These are phyloP conservation scores for Fusarium liriodendri DNA, from an alignment of 2,329 filamentous ascomycete genomes.

Conservation along the genomic window DNA sequence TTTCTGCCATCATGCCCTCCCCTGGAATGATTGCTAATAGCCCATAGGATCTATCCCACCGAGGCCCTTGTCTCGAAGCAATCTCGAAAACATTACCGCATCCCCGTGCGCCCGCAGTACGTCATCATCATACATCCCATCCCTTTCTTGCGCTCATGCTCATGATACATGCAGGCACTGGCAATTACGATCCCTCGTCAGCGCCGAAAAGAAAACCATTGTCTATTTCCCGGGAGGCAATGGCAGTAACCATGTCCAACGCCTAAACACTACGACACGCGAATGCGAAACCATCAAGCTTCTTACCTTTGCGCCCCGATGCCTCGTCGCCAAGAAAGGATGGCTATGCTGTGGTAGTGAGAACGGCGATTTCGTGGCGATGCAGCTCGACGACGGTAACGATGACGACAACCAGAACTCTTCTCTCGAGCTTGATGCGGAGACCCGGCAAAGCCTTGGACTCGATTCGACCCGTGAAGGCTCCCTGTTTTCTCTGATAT, in stretches of 20 bases:
- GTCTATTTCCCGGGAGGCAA: constrained; percentile 87
- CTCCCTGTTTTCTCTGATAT: constrained; percentile 50
- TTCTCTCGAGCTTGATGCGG: constrained; percentile 47
- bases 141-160: constrained; percentile 12
- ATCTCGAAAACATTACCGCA: constrained; percentile 74
- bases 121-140: constrained; percentile 48
- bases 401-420: constrained; percentile 43
- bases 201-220: constrained; percentile 78
- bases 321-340: constrained; percentile 85
- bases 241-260: constrained; percentile 73
- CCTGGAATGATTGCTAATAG: constrained; percentile 14
- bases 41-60: constrained; percentile 71
- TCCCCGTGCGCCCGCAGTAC: constrained; percentile 74
- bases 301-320: constrained; percentile 81
- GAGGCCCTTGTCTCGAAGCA: constrained; percentile 71
- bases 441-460: constrained; percentile 47
- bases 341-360: constrained; percentile 94
- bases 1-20: constrained; percentile 25
- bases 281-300: constrained; percentile 80
- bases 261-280: constrained; percentile 74
- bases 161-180: constrained; percentile 70
- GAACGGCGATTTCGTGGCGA: constrained; percentile 85
- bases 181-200: constrained; percentile 91
- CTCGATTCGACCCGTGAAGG: constrained; percentile 49
- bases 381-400: constrained; percentile 66